Conservation (phyloP, 768 basidiomycete genomes). For the Auriculariales sp. region DNA sequence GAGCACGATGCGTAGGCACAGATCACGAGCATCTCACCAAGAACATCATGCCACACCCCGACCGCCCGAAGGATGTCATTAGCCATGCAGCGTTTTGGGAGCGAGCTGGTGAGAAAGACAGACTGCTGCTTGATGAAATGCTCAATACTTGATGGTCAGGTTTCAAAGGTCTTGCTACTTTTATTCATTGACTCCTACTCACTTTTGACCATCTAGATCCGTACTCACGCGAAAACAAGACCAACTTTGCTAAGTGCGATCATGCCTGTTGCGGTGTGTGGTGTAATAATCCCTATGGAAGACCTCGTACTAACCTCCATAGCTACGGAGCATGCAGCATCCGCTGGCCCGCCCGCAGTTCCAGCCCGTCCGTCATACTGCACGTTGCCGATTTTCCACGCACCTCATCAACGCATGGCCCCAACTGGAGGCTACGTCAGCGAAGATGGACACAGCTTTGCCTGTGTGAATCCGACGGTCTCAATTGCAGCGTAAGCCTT, state of each 20-base stretch:
- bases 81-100: conserved; percentile 43
- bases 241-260: conserved; percentile 39
- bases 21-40: conserved; percentile 32
- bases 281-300: too few relatives aligned
- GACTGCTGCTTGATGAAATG: conserved; percentile 3
- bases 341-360: conserved; percentile 21
- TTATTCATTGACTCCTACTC: neutral
- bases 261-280: conserved; percentile 8
- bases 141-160: conserved; percentile 19
- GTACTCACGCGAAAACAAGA: conserved; percentile 42
- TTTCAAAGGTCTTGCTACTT: conserved; percentile 31
- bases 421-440: conserved; percentile 33
- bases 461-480: conserved; percentile 37
- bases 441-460: conserved; percentile 39
- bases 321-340: conserved; percentile 38
- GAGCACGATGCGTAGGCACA: conserved; percentile 22
- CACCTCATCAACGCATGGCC: conserved; percentile 14
- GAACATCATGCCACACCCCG: conserved; percentile 31
- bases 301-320: too few relatives aligned
- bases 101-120: conserved; percentile 42
- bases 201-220: conserved; percentile 27
- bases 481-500: conserved; percentile 30
- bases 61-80: conserved; percentile 35
- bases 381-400: conserved; percentile 38
- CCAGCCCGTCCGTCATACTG: conserved; percentile 46